Conservation (phyloP, 2,329 filamentous ascomycete genomes). For the Alternaria novae-zelandiae region DNA sequence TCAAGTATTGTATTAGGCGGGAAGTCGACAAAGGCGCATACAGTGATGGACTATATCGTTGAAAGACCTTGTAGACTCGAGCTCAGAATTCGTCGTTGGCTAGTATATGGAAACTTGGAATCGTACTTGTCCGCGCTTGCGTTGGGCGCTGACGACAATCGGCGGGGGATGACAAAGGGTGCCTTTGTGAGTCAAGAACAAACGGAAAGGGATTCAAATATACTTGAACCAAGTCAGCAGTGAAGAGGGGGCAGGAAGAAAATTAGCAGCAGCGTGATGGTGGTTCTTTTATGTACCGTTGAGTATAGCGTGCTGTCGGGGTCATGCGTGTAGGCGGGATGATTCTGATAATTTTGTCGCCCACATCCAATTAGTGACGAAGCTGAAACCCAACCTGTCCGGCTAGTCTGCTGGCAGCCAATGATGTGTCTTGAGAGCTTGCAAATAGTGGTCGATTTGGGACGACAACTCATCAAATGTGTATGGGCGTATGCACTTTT, state of each 20-base stretch:
- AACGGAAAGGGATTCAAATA: conserved; percentile 6
- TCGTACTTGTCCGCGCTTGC: conserved; percentile 18
- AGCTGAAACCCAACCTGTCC: conserved; percentile 45
- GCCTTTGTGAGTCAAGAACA: conserved; percentile 25
- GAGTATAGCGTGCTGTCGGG: conserved; percentile 29
- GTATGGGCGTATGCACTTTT: conserved; percentile 36
- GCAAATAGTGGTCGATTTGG: conserved; percentile 37
- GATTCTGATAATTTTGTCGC: conserved; percentile 37
- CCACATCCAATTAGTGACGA: conserved; percentile 40
- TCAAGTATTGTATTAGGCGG: conserved; percentile 24
- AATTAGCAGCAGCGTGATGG: conserved; percentile 22
- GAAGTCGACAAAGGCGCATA: conserved; percentile 20
- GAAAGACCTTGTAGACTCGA: conserved; percentile 16
- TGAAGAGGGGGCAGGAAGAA: conserved; percentile 8
- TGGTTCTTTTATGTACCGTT: conserved; percentile 40
- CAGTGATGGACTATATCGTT: conserved; percentile 17
- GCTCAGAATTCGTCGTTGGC: conserved; percentile 19
- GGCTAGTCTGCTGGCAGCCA: conserved; percentile 41
- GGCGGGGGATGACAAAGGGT: conserved; percentile 23
- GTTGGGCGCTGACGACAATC: conserved; percentile 34
- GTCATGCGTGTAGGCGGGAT: conserved; percentile 50
- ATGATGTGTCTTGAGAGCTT: conserved; percentile 30
- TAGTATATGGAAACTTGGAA: conserved; percentile 15
- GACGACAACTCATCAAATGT: conserved; percentile 49
- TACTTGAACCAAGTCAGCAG: not conserved